Evolutionary conservation across 768 basidiomycete species (phyloP).

Genomic region (Russula dissimulans): DNA sequence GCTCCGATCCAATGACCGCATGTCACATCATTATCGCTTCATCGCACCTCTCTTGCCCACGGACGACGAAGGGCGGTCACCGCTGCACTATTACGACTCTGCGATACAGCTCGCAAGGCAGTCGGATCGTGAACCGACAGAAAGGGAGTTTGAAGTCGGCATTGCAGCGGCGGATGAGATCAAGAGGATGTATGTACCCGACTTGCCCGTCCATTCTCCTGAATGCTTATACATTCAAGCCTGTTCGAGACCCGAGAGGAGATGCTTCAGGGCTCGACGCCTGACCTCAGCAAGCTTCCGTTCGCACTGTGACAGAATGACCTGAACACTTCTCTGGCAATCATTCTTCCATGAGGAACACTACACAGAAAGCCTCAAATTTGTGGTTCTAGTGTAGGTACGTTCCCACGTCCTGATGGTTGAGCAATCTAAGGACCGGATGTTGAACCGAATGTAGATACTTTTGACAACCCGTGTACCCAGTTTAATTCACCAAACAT

Average conservation of each 20-base stretch:
- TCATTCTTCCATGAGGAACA: not conserved
- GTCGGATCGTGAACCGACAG: constrained; percentile 48
- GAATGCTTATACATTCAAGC: constrained; percentile 27
- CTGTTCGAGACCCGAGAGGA: constrained; percentile 56
- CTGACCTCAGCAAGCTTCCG: constrained; percentile 27
- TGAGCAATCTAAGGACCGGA: not conserved
- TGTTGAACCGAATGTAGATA: not conserved
- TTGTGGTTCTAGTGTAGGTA: constrained; percentile 10
- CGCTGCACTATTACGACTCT: constrained; percentile 69
- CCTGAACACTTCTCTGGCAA: not conserved
- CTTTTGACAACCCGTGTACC: not conserved
- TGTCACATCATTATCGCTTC: constrained; percentile 76
- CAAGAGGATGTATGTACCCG: constrained; percentile 43
- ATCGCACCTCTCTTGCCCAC: constrained; percentile 49
- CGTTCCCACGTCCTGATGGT: not conserved
- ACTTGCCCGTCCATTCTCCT: not conserved
- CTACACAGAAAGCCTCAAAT: not conserved
- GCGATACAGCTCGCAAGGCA: constrained; percentile 65
- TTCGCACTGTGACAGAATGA: not conserved
- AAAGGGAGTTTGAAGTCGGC: constrained; percentile 58
- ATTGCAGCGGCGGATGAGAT: constrained; percentile 55
- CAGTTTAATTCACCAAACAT: not conserved
- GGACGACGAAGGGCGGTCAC: constrained; percentile 57
- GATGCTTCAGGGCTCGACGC: constrained; percentile 50
- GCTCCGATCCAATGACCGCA: constrained; percentile 62